phyloP scores from a whole-genome alignment of 768 basidiomycete genomes.

The Leccinellum rugosiceps region DNA sequence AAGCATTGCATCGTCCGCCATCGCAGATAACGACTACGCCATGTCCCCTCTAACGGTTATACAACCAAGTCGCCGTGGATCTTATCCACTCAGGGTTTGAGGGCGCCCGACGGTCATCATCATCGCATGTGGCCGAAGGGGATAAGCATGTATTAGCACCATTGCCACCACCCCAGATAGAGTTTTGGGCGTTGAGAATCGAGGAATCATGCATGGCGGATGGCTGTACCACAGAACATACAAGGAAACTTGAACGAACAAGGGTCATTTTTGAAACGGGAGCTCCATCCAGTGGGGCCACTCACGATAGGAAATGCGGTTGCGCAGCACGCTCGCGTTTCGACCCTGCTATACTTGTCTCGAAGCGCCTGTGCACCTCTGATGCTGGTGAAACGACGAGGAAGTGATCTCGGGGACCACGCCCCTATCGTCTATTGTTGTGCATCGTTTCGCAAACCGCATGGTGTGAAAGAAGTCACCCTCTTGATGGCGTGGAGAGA shows the following conservation, averaged over 20 bases:
- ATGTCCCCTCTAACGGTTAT: neutral
- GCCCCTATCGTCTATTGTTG: neutral
- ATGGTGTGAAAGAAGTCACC: conserved; percentile 1
- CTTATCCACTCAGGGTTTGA: neutral
- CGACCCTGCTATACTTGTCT: neutral
- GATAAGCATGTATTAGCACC: neutral
- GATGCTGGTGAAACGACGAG: neutral
- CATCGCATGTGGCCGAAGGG: conserved; percentile 7
- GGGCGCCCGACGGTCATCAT: neutral
- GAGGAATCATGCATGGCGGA: neutral
- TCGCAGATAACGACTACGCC: neutral
- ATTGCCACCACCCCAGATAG: neutral
- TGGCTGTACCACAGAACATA: neutral
- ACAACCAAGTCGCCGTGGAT: conserved; percentile 3
- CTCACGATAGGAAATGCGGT: neutral
- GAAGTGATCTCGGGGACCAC: neutral
- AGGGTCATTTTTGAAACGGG: neutral
- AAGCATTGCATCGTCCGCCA: neutral
- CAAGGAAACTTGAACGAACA: neutral
- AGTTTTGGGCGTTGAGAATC: conserved; percentile 1
- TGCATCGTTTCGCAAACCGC: neutral
- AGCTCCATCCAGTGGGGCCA: too few species aligned
- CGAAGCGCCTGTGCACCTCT: neutral
- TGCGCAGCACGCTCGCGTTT: neutral
- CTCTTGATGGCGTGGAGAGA: neutral